Conservation (phyloP, 805 yeast species). For the Hanseniaspora nectarophila region DNA sequence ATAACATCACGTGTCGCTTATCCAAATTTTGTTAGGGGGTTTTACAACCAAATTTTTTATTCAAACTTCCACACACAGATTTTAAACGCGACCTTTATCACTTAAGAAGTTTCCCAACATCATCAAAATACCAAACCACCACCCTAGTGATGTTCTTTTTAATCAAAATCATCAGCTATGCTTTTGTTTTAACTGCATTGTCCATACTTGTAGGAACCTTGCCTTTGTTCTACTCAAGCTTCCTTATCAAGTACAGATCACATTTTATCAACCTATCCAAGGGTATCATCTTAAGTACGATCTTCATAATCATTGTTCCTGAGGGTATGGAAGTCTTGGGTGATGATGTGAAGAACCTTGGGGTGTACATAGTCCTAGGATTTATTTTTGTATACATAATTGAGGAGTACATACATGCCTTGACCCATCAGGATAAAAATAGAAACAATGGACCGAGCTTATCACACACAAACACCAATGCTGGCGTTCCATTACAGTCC, state of each 20-base stretch:
- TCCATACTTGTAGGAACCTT: background rate
- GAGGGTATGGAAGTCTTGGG: slow-evolving; percentile 40
- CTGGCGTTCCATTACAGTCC: slow-evolving; percentile 15
- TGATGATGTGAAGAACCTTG: slow-evolving; percentile 30
- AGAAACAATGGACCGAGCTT: background rate
- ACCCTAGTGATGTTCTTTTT: background rate
- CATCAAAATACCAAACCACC: background rate
- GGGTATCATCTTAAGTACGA: slow-evolving; percentile 46
- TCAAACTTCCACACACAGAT: too few relatives aligned
- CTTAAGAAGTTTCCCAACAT: too few relatives aligned
- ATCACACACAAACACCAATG: background rate
- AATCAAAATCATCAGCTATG: background rate
- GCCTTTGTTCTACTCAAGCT: background rate
- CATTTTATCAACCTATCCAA: slow-evolving; percentile 24
- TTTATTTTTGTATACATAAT: slow-evolving; percentile 37
- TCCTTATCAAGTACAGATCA: background rate
- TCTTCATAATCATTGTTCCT: slow-evolving; percentile 43
- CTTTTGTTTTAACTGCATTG: background rate
- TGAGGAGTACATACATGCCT: slow-evolving; percentile 29
- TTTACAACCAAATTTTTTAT: too few relatives aligned
- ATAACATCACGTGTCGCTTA: too few relatives aligned
- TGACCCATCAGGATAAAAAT: slow-evolving; percentile 16
- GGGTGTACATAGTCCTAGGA: slow-evolving; percentile 39
- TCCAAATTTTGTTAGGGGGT: too few relatives aligned
- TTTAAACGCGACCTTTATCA: too few relatives aligned